Evolutionary conservation across 345 rosid genomes (phyloP).

Genomic region (Gynandropsis gynandra): DNA sequence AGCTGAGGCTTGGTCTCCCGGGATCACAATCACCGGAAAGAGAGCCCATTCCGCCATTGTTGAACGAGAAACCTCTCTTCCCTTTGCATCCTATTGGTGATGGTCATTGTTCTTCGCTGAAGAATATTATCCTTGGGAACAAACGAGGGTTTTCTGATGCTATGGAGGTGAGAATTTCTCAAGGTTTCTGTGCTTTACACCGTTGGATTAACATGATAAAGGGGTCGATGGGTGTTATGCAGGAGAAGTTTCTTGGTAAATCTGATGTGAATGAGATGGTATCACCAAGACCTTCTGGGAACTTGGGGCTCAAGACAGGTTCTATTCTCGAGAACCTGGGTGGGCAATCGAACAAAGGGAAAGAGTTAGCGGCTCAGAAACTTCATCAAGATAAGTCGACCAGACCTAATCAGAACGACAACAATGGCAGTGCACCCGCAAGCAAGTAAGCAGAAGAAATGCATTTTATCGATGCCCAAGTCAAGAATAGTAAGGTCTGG

Average conservation of each 20-base stretch:
- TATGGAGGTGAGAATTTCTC: slow-evolving; percentile 43
- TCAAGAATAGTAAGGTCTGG: no score
- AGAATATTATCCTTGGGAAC: slow-evolving; percentile 45
- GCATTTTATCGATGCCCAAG: not conserved
- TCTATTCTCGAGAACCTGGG: slow-evolving; percentile 42
- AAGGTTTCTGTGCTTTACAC: not conserved
- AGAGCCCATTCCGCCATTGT: slow-evolving; percentile 29
- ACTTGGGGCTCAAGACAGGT: slow-evolving; percentile 42
- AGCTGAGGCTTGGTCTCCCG: slow-evolving; percentile 67
- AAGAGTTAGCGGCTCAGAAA: slow-evolving; percentile 29
- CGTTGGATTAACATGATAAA: no score
- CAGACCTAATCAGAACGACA: no score
- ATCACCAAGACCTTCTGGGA: slow-evolving; percentile 43
- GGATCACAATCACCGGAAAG: slow-evolving; percentile 58
- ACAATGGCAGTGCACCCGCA: slow-evolving; percentile 39
- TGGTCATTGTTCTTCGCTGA: slow-evolving; percentile 31
- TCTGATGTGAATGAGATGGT: no score
- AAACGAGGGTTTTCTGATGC: slow-evolving; percentile 68
- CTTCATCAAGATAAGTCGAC: slow-evolving; percentile 27
- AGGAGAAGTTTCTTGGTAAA: no score
- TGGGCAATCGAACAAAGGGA: slow-evolving; percentile 33
- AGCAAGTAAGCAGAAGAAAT: slow-evolving; percentile 41
- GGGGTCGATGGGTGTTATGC: slow-evolving; percentile 18
- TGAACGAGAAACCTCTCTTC: slow-evolving; percentile 57
- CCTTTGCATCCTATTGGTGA: slow-evolving; percentile 52